Base-by-base conservation (phyloP, 1,284 basidiomycete genomes). In the Sporisorium sorghi region DNA sequence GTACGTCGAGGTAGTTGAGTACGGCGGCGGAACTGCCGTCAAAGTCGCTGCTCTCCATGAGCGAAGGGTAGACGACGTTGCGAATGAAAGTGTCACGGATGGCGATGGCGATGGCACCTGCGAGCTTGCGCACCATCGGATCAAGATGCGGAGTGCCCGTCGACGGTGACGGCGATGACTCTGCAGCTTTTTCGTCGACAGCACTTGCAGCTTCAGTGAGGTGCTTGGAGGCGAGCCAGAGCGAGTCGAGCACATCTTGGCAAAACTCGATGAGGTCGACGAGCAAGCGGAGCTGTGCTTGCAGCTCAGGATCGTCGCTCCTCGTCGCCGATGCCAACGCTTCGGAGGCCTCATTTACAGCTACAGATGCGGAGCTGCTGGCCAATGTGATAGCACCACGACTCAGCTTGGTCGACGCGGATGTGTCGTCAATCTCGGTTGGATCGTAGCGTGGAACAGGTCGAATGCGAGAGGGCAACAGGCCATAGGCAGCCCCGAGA, bases 1-100 rank as follows among this genome's bases (percentile, higher is more conserved):
- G 60, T 9, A 79, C 72, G n/a, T 97, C 93, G 68, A 98, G 90
- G 80, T 99, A 98, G n/a, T 92, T 93, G 89, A 98, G 91, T 54
- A 98, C 94, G 2, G 96, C 96, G 1, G 97, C 92, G 0, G 94
- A 92, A 73, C 94, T 97, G 24, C 95, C 95, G 84, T 99, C 95
- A 7, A 87, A 84, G 69, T 93, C 92, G 0, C 94, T 95, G 85
- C 94, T 97, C 83, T 98, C 95, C 52, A 97, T 87, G 51, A 99
- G 89, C 6, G 93, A 93, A 0, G 95, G 94, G 82, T 97, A 97
- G 32, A 97, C 86, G 26, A 97, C 91, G 78, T 95, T 96, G 85
- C 95, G 92, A 28, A 97, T 86, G 85, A 97, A 97, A 42, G 92
- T 91, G n/a, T 89, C 88, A 51, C 91, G 90, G 12, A 96, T 89